A percentile compares a stretch with the other conserved stretches of the same genome.
Evolutionary conservation across 768 basidiomycete genomes (phyloP).

Genomic region (Leccinum rimulosum): DNA sequence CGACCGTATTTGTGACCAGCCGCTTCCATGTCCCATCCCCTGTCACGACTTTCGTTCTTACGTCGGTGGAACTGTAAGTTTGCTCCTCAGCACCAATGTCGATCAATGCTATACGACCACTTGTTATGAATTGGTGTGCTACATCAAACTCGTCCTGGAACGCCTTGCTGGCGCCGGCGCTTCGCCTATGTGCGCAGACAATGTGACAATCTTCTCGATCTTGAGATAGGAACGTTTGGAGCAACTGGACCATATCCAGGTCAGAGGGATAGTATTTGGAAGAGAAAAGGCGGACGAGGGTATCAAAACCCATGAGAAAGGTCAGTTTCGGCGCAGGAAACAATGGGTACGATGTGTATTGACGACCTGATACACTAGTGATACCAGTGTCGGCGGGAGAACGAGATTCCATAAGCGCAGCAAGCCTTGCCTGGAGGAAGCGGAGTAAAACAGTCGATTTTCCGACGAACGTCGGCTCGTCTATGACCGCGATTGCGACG

Average conservation of each 20-base stretch:
- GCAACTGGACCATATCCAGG: slow-evolving; percentile 51
- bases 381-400: background rate
- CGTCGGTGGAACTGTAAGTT: slow-evolving; percentile 66
- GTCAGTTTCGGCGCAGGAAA: slow-evolving; percentile 43
- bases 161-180: slow-evolving; percentile 11
- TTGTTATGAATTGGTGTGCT: slow-evolving; percentile 49
- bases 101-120: slow-evolving; percentile 53
- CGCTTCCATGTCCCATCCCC: slow-evolving; percentile 40
- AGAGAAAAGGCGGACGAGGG: slow-evolving; percentile 75
- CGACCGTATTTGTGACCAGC: slow-evolving; percentile 46
- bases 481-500: slow-evolving; percentile 76
- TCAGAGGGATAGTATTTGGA: slow-evolving; percentile 66
- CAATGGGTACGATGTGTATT: background rate
- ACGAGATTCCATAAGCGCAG: slow-evolving; percentile 3
- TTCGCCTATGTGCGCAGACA: slow-evolving; percentile 60
- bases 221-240: slow-evolving; percentile 58
- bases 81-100: slow-evolving; percentile 58
- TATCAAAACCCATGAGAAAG: slow-evolving; percentile 83
- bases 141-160: slow-evolving; percentile 32
- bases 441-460: slow-evolving; percentile 63
- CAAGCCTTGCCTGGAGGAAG: slow-evolving; percentile 40
- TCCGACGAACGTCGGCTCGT: slow-evolving; percentile 86
- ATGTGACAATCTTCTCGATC: slow-evolving; percentile 58
- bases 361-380: slow-evolving; percentile 11
- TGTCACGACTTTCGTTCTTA: slow-evolving; percentile 40